Conservation (phyloP, 129 eudicot species). For the Arctium lappa region DNA sequence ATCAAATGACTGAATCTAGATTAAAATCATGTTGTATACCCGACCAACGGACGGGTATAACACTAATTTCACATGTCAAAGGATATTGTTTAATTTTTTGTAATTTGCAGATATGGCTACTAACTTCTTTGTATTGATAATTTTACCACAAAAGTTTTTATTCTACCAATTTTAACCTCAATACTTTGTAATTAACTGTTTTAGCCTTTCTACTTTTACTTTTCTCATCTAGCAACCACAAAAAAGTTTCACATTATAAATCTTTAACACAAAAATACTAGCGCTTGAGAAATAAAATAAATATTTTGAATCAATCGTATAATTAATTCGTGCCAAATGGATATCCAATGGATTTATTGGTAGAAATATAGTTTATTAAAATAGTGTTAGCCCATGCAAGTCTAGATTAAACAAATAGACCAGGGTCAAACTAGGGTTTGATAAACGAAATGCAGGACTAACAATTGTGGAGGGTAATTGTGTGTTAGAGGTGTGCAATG, state of each 20-base stretch:
- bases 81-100: too few species aligned
- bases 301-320: background rate
- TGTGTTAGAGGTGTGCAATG: background rate
- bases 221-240: background rate
- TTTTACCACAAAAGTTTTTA: slow-evolving; percentile 4
- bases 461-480: background rate
- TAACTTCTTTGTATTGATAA: background rate
- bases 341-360: background rate
- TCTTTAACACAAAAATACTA: background rate
- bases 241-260: too few species aligned
- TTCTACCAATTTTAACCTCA: background rate
- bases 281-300: background rate
- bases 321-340: background rate
- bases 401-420: too few species aligned
- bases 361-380: too few species aligned
- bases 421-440: background rate
- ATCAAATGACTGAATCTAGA: too few species aligned
- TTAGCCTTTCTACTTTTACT: background rate
- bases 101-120: slow-evolving; percentile 1
- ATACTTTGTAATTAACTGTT: background rate
- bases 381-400: background rate
- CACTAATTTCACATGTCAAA: too few species aligned
- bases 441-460: too few species aligned
- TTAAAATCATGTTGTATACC: too few species aligned
- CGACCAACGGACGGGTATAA: too few species aligned